Evolutionary conservation across 352 stramenopile genomes (phyloP).

Genomic region (Peronospora belbahrii): DNA sequence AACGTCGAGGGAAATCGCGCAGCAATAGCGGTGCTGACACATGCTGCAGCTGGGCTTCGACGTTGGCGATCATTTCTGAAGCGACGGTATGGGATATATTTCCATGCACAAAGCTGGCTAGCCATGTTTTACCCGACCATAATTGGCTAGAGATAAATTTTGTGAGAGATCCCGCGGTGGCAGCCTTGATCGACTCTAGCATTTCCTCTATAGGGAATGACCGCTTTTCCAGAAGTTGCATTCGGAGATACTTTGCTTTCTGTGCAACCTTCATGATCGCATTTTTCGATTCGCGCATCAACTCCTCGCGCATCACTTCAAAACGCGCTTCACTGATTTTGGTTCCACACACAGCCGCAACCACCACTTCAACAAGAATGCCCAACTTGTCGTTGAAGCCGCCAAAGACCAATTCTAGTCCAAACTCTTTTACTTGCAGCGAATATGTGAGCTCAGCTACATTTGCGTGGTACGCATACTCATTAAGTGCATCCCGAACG

Average conservation of each 20-base stretch:
- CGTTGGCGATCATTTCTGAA: constrained; percentile 23
- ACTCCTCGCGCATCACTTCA: constrained; percentile 55
- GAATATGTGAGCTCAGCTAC: constrained; percentile 69
- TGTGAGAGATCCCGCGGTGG: constrained; percentile 32
- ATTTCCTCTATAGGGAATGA: constrained; percentile 41
- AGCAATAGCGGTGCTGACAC: constrained; percentile 25
- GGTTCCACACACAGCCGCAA: constrained; percentile 42
- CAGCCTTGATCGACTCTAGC: constrained; percentile 36
- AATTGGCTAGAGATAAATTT: constrained; percentile 34
- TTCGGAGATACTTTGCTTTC: constrained; percentile 57
- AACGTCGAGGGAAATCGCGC: constrained; percentile 31
- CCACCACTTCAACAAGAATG: constrained; percentile 56
- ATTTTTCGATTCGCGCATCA: constrained; percentile 67
- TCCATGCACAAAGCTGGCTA: constrained; percentile 65
- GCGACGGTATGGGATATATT: constrained; percentile 45
- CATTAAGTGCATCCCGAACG: constrained; percentile 57
- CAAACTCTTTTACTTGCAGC: constrained; percentile 52
- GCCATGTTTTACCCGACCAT: constrained; percentile 40
- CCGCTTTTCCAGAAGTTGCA: constrained; percentile 49
- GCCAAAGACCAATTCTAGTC: constrained; percentile 59
- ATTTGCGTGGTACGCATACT: constrained; percentile 68
- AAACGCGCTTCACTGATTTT: constrained; percentile 47
- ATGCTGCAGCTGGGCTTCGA: constrained; percentile 39
- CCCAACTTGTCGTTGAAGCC: constrained; percentile 72
- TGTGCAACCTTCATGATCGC: constrained; percentile 41